Base-by-base conservation (phyloP, 192 early-diverging fungal genomes). In the Coemansia sp. region DNA sequence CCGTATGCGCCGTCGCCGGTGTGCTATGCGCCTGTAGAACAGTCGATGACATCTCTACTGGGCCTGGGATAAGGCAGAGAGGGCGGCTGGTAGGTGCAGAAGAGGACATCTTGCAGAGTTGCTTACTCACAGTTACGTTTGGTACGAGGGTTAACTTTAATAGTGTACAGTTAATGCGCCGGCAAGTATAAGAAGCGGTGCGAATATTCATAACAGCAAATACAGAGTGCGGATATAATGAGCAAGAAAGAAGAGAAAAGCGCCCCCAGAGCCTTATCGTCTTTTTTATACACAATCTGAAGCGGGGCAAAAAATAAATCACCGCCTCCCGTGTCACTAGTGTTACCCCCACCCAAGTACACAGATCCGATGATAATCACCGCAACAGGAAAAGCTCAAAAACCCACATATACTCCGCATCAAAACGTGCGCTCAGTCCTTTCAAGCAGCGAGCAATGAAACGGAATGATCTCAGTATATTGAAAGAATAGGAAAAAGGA, bases 1-100 rank as follows among this genome's bases (percentile, higher is more conserved):
- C 90, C 46, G 96, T 93, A 74, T 99, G 96, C 20, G 94, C 93
- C 18, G 90, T 94, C 23, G 96, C 92, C 9, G 90, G 92, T 20
- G 94, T 93, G 73, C 89, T 84, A 88, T 96, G 93, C 13, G 92
- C 89, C 51, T 78, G 71, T 20, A 96, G 84, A 11, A 99, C 94
- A 48, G 88, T 90, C 61, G 85, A 80, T 70, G 95, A 90, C 85
- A 96, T 95, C 88, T 99, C 96, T 61, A 97, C 91, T 28, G 96
- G 95, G 23, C 96, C 94, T 40, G 95, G 95, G 77, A 97, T 97
- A 88, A 97, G 94, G 88, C 93, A 95, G 35, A 97, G 87, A 62
- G 93, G 91, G 66, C 86, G 90, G 51, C 40, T n/a, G 40, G 13
- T 33, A 50, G 48, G 48, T 26, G 48, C 23, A 26, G 51, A 55